Percentiles rank a stretch among this genome's conserved stretches.
Evolutionary conservation across 116 monocot species (phyloP).

Genomic region (Posidonia oceanica): DNA sequence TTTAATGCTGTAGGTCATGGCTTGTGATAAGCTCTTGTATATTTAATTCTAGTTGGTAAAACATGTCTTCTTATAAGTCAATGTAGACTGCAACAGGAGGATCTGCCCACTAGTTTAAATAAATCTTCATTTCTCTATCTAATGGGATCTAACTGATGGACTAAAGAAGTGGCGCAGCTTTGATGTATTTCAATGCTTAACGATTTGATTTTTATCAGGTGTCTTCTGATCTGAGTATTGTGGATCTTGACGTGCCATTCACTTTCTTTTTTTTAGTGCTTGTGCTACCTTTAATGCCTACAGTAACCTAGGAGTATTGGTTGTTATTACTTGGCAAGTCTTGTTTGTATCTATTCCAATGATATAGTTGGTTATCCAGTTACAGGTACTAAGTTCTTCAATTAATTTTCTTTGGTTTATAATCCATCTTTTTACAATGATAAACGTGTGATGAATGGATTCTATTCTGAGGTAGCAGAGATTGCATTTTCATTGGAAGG

Average conservation of each 20-base stretch:
- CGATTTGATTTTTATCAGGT: slow-evolving; percentile 18
- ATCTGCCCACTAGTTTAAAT: no score
- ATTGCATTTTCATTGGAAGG: slow-evolving; percentile 1
- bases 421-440: no score
- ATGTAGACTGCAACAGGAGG: no score
- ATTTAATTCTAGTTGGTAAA: no score
- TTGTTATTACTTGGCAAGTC: slow-evolving; percentile 62
- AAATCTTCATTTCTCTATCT: no score
- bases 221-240: slow-evolving; percentile 70
- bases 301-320: slow-evolving; percentile 58
- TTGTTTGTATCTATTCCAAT: slow-evolving; percentile 52
- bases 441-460: background rate
- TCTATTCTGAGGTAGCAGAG: slow-evolving; percentile 24
- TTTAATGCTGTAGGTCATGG: no score
- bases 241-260: slow-evolving; percentile 81
- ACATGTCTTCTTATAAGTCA: no score
- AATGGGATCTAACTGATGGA: no score
- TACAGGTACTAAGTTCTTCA: slow-evolving; percentile 43
- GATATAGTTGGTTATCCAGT: slow-evolving; percentile 30
- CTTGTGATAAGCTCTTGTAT: no score
- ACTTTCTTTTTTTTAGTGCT: slow-evolving; percentile 37
- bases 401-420: background rate
- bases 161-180: no score
- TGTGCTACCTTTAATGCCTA: slow-evolving; percentile 39
- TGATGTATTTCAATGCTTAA: no score